A percentile compares a stretch with the other conserved stretches of the same genome.
These are phyloP conservation scores for Corymbia maculata DNA, from an alignment of 345 rosid species.

Conservation along the genomic window DNA sequence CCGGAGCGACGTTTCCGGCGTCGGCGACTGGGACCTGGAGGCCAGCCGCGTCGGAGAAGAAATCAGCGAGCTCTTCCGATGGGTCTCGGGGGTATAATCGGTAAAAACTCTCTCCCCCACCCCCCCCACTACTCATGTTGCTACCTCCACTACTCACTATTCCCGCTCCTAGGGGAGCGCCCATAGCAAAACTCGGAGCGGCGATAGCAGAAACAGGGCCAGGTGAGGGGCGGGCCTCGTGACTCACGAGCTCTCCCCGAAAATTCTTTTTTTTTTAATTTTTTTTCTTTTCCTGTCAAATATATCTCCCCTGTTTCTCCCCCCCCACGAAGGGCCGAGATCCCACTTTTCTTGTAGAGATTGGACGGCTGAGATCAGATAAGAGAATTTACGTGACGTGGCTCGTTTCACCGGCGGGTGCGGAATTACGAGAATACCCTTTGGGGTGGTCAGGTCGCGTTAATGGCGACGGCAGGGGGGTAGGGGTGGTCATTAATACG, in stretches of 20 bases:
- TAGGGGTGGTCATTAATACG: not conserved
- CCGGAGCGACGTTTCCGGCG: conserved; percentile 34
- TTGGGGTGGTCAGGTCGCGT: not conserved
- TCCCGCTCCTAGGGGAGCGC: not conserved
- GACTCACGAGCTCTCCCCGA: not conserved
- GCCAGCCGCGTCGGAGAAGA: conserved; percentile 66
- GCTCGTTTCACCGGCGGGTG: rapidly evolving
- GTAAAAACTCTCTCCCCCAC: not conserved
- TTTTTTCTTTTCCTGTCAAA: not conserved
- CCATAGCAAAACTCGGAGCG: conserved; percentile 5
- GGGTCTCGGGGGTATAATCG: conserved; percentile 73
- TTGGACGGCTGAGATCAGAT: not conserved
- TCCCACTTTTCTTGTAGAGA: not conserved
- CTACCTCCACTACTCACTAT: not conserved
- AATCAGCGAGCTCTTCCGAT: conserved; percentile 80
- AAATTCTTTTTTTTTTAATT: not conserved
- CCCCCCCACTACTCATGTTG: not conserved
- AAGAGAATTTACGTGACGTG: not conserved
- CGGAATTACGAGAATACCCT: not conserved
- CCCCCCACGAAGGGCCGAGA: not conserved
- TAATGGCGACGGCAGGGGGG: not conserved
- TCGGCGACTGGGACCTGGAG: conserved; percentile 57
- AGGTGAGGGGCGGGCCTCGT: not conserved
- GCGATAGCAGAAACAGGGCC: not conserved
- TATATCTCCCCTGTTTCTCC: not conserved